Base-by-base conservation (phyloP, 2,329 filamentous ascomycete genomes). In the Colletotrichum sublineola region DNA sequence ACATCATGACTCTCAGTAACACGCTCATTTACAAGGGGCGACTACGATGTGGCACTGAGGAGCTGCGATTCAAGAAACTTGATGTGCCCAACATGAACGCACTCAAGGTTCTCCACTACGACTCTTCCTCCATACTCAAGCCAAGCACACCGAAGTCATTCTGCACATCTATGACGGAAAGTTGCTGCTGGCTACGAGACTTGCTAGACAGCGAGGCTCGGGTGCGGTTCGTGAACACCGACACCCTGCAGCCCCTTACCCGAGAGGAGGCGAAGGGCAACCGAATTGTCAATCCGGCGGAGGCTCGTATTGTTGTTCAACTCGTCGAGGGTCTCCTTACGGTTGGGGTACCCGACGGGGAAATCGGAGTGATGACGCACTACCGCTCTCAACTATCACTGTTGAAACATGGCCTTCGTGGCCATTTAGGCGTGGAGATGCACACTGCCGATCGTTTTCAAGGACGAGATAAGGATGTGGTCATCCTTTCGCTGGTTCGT, bases 391-490 rank as follows among this genome's bases (percentile, higher is more conserved):
- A 99, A 81, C 90, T 99, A 1, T 91, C 94, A 0, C 85, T 97
- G 2, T 87, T 99, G 1, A 93, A 94, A 75, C 90, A 95, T 73
- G 87, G 87, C 14, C 88, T 97, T 44, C 89, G 90, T 42, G 85
- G 83, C 53, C 82, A 86, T 76, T 69, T 86, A 0, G 88, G 89
- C 2, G 91, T 99, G 1, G 96, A 99, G 82, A 95, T 98, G 88
- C 95, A 99, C 82, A 98, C 96, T 0, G 95, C 96, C 3, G 96
- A 99, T 82, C 94, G 96, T 56, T 99, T 97, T 81, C 96, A 99
- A 80, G 96, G 96, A 8, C 90, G 96, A 12, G 96, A 99, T 82
- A 99, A 99, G 80, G 95, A 97, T 78, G 92, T 97, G 3, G 89
- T 98, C 0, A 90, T 99, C 18, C 88, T 99, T 11, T 94, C 91